Evolutionary conservation across 345 rosid species (phyloP), one percentile per base, ranked within the genome.

Genomic region (Salix udensis): DNA sequence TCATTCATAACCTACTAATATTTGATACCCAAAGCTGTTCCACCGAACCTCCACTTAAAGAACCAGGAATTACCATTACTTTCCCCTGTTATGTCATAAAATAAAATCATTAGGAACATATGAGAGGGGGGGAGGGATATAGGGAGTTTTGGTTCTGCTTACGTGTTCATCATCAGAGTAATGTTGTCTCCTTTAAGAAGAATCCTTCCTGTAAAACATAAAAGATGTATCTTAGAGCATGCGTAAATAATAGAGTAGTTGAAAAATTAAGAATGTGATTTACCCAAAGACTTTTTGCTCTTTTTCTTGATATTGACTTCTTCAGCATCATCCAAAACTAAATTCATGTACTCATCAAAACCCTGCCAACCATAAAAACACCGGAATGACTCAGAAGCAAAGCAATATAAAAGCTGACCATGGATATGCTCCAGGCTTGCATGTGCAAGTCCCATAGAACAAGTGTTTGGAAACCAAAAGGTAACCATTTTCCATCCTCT

Each of bases 341-440:
- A 83, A 79, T 96, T 96, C 99, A 96, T 96, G 88, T 96, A 94
- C 80, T 96, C 99, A 71, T 92, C 98, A 77, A 96, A 94, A 1
- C 98, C 99, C 99, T 93, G 84, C 39, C 58, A 30, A 74, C 18
- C 23, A 77, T 80, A 34, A 36, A 14, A 75, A 52, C 16, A 72
- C 42, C 28, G 76, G 11, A 64, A 53, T 2, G 13, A 36, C 28
- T 58, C 65, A 64, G 13, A 13, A 42, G 26, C n/a, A 7, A 8
- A 19, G 30, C 69, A 34, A 66, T 26, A 11, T 58, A 23, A 46
- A 46, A 46, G 18, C 52, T 46, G 52, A 14, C 52, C 52, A 58
- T 58, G 6, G 2, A 58, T 23, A 58, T 58, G 62, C 62, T 58
- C 62, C 24, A n/a, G 23, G 26, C 13, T n/a, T 9, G 11, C 9